Evolutionary conservation across 2,329 filamentous ascomycete genomes (phyloP).

Genomic region (Byssochlamys sp.): DNA sequence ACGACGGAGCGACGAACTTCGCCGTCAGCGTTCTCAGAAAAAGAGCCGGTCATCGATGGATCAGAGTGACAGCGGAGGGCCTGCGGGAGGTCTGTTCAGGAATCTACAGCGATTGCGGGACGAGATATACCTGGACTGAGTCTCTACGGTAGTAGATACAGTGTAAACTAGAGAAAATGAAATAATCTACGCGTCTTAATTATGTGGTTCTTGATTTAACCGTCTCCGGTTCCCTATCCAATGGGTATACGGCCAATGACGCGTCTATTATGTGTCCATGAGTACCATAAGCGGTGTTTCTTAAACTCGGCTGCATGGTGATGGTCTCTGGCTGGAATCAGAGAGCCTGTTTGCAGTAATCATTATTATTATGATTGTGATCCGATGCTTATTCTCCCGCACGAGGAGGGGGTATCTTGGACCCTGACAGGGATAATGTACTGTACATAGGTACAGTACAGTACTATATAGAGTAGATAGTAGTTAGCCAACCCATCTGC

Average conservation of each 20-base stretch:
- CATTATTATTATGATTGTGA: too few relatives aligned
- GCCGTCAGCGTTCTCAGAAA: constrained; percentile 8
- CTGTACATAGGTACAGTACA: too few relatives aligned
- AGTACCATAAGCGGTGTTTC: too few relatives aligned
- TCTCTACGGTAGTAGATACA: neutral
- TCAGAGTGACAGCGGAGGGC: constrained; percentile 27
- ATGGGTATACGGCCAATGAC: too few relatives aligned
- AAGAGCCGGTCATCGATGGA: constrained; percentile 16
- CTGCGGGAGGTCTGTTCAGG: constrained; percentile 43
- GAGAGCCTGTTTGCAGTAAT: too few relatives aligned
- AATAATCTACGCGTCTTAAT: neutral
- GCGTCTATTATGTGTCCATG: too few relatives aligned
- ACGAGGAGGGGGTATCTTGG: too few relatives aligned
- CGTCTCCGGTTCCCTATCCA: neutral
- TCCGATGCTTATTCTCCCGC: too few relatives aligned
- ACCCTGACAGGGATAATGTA: too few relatives aligned
- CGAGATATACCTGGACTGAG: constrained; percentile 44
- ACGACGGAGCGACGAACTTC: constrained; percentile 30
- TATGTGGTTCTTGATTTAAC: neutral
- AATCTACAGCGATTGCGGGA: constrained; percentile 45
- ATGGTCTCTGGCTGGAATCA: too few relatives aligned
- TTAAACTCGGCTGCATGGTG: too few relatives aligned
- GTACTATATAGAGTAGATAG: too few relatives aligned
- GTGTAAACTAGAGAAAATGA: neutral
- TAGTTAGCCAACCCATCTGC: neutral